phyloP scores from a whole-genome alignment of 805 yeast genomes.

The Suhomyces sp. region DNA sequence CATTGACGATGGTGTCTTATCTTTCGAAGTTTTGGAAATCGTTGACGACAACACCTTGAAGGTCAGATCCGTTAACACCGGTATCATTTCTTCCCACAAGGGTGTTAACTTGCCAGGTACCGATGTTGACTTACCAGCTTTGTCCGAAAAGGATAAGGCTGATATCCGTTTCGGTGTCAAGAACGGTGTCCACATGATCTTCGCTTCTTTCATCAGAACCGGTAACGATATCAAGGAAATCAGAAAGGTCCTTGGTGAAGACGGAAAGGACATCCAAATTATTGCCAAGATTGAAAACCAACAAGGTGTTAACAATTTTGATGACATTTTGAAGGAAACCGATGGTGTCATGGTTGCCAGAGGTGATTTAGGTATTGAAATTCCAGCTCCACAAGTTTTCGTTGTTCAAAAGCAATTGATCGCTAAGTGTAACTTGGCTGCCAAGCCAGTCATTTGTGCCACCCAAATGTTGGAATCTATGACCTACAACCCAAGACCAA shows the following conservation, averaged over 20 bases:
- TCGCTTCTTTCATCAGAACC: slow-evolving; percentile 97
- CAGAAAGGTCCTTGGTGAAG: slow-evolving; percentile 94
- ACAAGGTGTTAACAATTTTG: slow-evolving; percentile 99
- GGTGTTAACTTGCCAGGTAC: slow-evolving; percentile 99
- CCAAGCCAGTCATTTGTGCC: slow-evolving; percentile 99
- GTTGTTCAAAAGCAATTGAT: slow-evolving; percentile 98
- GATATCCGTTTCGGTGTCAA: slow-evolving; percentile 95
- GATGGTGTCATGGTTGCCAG: slow-evolving; percentile 99
- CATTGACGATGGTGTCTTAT: slow-evolving; percentile 96
- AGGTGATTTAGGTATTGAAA: slow-evolving; percentile 99
- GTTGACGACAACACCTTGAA: slow-evolving; percentile 77
- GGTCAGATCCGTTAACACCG: slow-evolving; percentile 89
- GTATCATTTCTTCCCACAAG: slow-evolving; percentile 95
- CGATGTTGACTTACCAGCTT: slow-evolving; percentile 97
- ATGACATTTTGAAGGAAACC: slow-evolving; percentile 88
- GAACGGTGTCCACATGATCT: slow-evolving; percentile 97
- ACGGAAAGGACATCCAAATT: slow-evolving; percentile 94
- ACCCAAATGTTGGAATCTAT: slow-evolving; percentile 99
- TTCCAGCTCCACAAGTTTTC: slow-evolving; percentile 98
- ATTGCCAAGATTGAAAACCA: slow-evolving; percentile 98
- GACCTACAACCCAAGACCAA: slow-evolving; percentile 99
- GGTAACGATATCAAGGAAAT: slow-evolving; percentile 87
- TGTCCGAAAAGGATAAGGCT: slow-evolving; percentile 92
- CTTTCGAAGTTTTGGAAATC: slow-evolving; percentile 87
- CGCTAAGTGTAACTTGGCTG: slow-evolving; percentile 98